Conservation (phyloP, 148 eudicot species). For the Nepenthes mirabilis region DNA sequence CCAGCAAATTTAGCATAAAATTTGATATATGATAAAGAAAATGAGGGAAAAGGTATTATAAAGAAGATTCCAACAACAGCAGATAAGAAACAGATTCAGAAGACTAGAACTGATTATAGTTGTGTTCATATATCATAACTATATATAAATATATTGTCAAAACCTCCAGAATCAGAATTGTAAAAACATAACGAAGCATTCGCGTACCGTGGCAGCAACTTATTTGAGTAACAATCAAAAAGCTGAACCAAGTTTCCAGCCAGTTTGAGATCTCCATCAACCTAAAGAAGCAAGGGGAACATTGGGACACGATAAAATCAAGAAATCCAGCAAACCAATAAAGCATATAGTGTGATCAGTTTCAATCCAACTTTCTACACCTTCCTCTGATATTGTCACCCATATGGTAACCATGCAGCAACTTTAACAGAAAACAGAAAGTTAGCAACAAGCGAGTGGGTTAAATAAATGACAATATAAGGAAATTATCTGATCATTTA, state of each 20-base stretch:
- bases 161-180: neutral
- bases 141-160: too few species aligned
- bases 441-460: neutral
- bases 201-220: slow-evolving; percentile 71
- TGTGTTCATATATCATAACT: too few species aligned
- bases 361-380: too few species aligned
- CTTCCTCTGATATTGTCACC: too few species aligned
- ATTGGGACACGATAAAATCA: neutral
- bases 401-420: too few species aligned
- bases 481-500: neutral
- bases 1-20: too few species aligned
- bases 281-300: slow-evolving; percentile 23
- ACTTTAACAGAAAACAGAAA: neutral
- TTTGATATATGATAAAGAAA: too few species aligned
- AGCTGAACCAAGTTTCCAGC: slow-evolving; percentile 32
- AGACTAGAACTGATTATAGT: too few species aligned
- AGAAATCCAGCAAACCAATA: neutral
- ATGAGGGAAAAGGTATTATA: too few species aligned
- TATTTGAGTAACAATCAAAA: slow-evolving; percentile 62
- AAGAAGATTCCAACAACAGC: too few species aligned
- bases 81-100: too few species aligned
- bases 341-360: neutral
- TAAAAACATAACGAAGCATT: neutral
- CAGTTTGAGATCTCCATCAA: slow-evolving; percentile 25
- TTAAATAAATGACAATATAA: neutral